A percentile compares a stretch with the other conserved stretches of the same genome.
Evolutionary conservation across 805 yeast genomes (phyloP).

Genomic region (Metschnikowia bowlesiae): DNA sequence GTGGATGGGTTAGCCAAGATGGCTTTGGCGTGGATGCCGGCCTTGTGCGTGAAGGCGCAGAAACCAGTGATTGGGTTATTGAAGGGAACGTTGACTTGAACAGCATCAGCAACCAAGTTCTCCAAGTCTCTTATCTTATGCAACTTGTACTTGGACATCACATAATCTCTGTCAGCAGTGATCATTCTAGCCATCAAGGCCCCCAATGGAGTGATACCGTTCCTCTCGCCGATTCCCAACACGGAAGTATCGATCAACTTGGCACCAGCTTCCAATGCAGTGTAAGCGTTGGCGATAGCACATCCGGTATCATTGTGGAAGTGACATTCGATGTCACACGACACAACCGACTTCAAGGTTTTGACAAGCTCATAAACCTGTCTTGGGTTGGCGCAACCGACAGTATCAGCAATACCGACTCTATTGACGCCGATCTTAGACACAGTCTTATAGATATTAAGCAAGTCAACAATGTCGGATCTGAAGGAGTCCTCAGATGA

Average conservation of each 20-base stretch:
- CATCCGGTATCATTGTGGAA: slow-evolving; percentile 64
- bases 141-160: slow-evolving; percentile 52
- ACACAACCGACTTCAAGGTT: slow-evolving; percentile 52
- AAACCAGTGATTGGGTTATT: slow-evolving; percentile 62
- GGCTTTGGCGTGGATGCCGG: slow-evolving; percentile 62
- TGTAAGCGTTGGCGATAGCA: slow-evolving; percentile 60
- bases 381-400: slow-evolving; percentile 62
- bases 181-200: slow-evolving; percentile 63
- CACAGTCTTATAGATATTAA: slow-evolving; percentile 56
- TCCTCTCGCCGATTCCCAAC: slow-evolving; percentile 61
- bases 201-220: slow-evolving; percentile 59
- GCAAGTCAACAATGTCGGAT: slow-evolving; percentile 55
- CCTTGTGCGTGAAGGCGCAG: slow-evolving; percentile 63
- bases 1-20: slow-evolving; percentile 62
- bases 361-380: slow-evolving; percentile 58
- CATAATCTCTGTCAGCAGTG: slow-evolving; percentile 57
- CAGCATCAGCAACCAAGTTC: slow-evolving; percentile 56
- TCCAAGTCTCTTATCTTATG: slow-evolving; percentile 55
- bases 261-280: slow-evolving; percentile 62
- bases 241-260: slow-evolving; percentile 55
- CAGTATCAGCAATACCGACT: slow-evolving; percentile 62
- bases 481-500: slow-evolving; percentile 58
- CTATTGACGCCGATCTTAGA: slow-evolving; percentile 59
- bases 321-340: slow-evolving; percentile 58
- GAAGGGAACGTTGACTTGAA: slow-evolving; percentile 55